Conservation (phyloP, 2,329 filamentous ascomycete genomes). For the Emergomyces africanus region DNA sequence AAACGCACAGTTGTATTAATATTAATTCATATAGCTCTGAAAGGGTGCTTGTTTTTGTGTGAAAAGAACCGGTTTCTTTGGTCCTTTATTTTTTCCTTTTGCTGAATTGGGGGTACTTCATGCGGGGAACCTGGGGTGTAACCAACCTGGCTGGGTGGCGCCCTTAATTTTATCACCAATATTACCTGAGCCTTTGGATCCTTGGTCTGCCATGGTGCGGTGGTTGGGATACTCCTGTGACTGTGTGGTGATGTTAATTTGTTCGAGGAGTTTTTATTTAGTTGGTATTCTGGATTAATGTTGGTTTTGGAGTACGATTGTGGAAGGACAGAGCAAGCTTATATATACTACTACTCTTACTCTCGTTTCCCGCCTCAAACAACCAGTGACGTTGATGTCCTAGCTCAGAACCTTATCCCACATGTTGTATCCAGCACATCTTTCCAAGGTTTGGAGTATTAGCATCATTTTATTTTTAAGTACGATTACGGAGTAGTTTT, state of each 20-base stretch:
- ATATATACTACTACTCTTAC: too few relatives aligned
- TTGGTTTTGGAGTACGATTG: background rate
- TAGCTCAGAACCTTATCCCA: background rate
- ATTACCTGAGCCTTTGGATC: background rate
- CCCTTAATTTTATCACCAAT: background rate
- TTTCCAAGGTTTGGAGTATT: background rate
- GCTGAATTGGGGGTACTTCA: background rate
- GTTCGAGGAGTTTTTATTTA: background rate
- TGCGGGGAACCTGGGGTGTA: background rate
- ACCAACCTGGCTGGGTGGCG: background rate
- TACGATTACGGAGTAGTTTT: too few relatives aligned
- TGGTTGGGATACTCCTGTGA: background rate
- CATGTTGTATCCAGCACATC: background rate
- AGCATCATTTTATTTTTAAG: too few relatives aligned
- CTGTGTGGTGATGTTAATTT: background rate
- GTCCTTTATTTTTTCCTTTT: background rate
- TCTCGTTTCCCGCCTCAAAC: background rate
- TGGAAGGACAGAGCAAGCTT: background rate
- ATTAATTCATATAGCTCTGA: background rate
- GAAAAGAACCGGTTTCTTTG: background rate
- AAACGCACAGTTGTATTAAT: background rate
- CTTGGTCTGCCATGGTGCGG: slow-evolving; percentile 1
- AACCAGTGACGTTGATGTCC: background rate
- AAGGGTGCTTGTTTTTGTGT: background rate
- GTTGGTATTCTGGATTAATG: background rate